Base-by-base conservation (phyloP, 352 stramenopile species). In the Achlya hypogyna region DNA sequence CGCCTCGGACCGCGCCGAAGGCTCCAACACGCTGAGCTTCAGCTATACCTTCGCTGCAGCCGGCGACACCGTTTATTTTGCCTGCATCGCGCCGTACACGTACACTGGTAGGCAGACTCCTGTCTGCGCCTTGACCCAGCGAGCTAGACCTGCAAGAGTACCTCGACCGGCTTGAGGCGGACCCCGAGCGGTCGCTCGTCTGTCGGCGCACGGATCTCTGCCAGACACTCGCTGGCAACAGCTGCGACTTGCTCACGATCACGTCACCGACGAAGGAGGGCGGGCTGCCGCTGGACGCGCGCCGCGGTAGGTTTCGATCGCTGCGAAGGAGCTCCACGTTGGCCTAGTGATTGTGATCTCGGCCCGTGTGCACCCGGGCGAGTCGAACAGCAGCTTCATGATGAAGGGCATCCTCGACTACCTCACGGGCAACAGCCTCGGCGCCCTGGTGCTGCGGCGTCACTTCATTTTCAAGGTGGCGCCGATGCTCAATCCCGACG, bases 341-440 rank as follows among this genome's bases (percentile, higher is more conserved):
- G 16, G 12, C 22, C 4, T 62, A 86, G 82, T 89, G 20, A 88
- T 96, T 34, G 81, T 97, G n/a, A 38, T 97, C 32, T 91, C 81
- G 3, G 86, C 83, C 1, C 73, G 90, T n/a, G 88, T 97, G 1
- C 90, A 97, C 59, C 89, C 90, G 0, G 88, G 88, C 5, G 90
- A 97, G 65, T 76, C 85, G 4, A 95, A 95, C 69, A 86, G 82
- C 35, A 94, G 81, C 52, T 97, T 86, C 79, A 93, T 97, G 75
- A 96, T 97, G 85, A 82, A 97, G 54, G 91, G 91, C n/a, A 86
- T 97, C 73, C 65, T 97, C n/a, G 77, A 93, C 49, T 96, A 93
- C 69, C 74, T 97, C 29, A 93, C 85, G 4, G 77, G 84, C 0
- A n/a, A 75, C 0, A 81, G 76, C 9, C 78, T 69, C 5, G 86